Percentiles rank a stretch among this genome's conserved stretches.
These are phyloP conservation scores for Yarrowia keelungensis DNA, from an alignment of 805 yeast genomes.

Conservation along the genomic window DNA sequence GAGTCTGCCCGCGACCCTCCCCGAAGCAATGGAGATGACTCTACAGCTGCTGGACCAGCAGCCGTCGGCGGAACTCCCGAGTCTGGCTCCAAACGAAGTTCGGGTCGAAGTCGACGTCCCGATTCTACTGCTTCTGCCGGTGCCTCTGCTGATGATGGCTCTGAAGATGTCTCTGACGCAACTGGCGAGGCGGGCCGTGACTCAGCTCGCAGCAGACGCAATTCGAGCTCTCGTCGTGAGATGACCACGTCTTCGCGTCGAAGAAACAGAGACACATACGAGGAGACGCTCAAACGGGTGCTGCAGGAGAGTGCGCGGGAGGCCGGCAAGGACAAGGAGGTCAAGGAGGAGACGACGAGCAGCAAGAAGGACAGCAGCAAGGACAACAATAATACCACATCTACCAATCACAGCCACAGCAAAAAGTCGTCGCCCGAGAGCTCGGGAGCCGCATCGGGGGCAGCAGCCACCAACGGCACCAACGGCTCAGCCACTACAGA, in stretches of 20 bases:
- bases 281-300: slow-evolving; percentile 53
- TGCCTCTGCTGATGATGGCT: slow-evolving; percentile 38
- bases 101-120: slow-evolving; percentile 37
- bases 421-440: slow-evolving; percentile 46
- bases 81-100: slow-evolving; percentile 9
- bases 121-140: slow-evolving; percentile 38
- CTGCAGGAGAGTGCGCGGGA: slow-evolving; percentile 43
- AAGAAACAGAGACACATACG: slow-evolving; percentile 43
- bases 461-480: slow-evolving; percentile 11
- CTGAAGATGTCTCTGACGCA: slow-evolving; percentile 36
- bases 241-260: slow-evolving; percentile 41
- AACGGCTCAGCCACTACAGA: slow-evolving; percentile 9
- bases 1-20: slow-evolving; percentile 37
- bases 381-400: neutral
- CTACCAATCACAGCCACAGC: neutral
- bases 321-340: slow-evolving; percentile 40
- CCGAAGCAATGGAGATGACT: slow-evolving; percentile 29
- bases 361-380: slow-evolving; percentile 4
- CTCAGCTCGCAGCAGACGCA: slow-evolving; percentile 39
- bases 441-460: neutral
- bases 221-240: slow-evolving; percentile 47
- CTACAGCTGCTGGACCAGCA: slow-evolving; percentile 16
- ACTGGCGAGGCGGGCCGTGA: slow-evolving; percentile 38
- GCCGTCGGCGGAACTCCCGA: neutral
- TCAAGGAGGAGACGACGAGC: slow-evolving; percentile 1